These are phyloP conservation scores for Castanea mollissima DNA, from an alignment of 306 rosid species.

Conservation along the genomic window DNA sequence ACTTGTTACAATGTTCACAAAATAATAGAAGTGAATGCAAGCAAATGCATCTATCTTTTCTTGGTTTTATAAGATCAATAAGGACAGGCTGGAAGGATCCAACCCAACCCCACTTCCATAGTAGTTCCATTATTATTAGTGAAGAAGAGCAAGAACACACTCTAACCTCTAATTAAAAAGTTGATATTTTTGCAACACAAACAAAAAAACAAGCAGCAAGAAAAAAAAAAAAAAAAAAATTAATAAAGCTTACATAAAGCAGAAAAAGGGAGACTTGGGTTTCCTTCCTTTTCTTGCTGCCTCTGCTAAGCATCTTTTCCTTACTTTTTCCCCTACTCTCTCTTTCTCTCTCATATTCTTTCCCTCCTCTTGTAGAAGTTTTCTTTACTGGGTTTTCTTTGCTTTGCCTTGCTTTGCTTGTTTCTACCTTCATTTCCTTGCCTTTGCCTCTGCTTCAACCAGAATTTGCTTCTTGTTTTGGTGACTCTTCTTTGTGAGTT, in stretches of 20 bases:
- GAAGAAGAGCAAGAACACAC: constrained; percentile 24
- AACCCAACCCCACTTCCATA: constrained; percentile 60
- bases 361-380: constrained; percentile 28
- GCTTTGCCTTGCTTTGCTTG: constrained; percentile 1
- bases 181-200: constrained; percentile 28
- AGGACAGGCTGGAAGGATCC: constrained; percentile 90
- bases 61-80: constrained; percentile 48
- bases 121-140: constrained; percentile 42
- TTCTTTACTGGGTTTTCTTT: constrained; percentile 27
- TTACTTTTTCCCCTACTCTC: constrained; percentile 42
- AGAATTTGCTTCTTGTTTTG: constrained; percentile 38
- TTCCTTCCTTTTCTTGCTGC: constrained; percentile 47
- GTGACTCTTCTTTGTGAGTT: constrained; percentile 17
- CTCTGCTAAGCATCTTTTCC: constrained; percentile 82
- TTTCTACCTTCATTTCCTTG: constrained; percentile 27
- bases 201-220: constrained; percentile 30
- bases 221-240: not conserved
- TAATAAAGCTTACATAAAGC: constrained; percentile 58
- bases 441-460: constrained; percentile 15
- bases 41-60: constrained; percentile 15
- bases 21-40: constrained; percentile 24
- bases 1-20: constrained; percentile 16
- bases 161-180: constrained; percentile 43
- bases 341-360: constrained; percentile 21
- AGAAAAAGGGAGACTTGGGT: constrained; percentile 44